Base-by-base conservation (phyloP, 495 filamentous ascomycete genomes). In the Penicillium verhagenii region DNA sequence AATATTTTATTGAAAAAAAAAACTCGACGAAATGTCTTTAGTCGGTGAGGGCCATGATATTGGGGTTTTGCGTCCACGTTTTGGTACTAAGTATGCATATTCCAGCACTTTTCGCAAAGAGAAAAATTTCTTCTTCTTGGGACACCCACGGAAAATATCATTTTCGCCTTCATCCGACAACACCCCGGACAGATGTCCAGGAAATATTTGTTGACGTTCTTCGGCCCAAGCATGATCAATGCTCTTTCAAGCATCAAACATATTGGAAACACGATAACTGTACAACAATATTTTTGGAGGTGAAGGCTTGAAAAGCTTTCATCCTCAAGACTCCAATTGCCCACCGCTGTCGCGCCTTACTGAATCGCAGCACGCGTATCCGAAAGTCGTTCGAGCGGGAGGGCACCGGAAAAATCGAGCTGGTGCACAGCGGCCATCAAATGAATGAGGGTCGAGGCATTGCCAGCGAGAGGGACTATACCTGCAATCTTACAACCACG, bases 391-490 rank as follows among this genome's bases (percentile, higher is more conserved):
- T 61, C 59, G 63, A 53, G 48, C 46, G 52, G 67, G 74, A 82
- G 76, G 74, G 70, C 66, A 65, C 65, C 69, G 79, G 88, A 91
- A 79, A 70, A 69, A 89, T 91, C 88, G 88, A 92, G 87, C 89
- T 91, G 87, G 86, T 77, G 75, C 81, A 73, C 63, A 75, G 70
- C 76, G 72, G 74, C 65, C 65, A 52, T 57, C 58, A 57, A 61
- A 59, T 5, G 14, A 39, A 11, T 19, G 52, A 59, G 24, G 50
- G 43, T 67, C 65, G 75, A 71, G 72, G 77, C 76, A 74, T 71
- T 66, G 78, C 86, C 86, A 90, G 87, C 86, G 86, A 89, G 84
- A 86, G 85, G 83, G 79, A 85, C 84, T 85, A 88, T 85, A 82
- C 77, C 78, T 73, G 75, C 73, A 73, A 67, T 66, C 73, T 78